Evolutionary conservation across 495 filamentous ascomycete species (phyloP).

Genomic region (Aspergillus nidulans): DNA sequence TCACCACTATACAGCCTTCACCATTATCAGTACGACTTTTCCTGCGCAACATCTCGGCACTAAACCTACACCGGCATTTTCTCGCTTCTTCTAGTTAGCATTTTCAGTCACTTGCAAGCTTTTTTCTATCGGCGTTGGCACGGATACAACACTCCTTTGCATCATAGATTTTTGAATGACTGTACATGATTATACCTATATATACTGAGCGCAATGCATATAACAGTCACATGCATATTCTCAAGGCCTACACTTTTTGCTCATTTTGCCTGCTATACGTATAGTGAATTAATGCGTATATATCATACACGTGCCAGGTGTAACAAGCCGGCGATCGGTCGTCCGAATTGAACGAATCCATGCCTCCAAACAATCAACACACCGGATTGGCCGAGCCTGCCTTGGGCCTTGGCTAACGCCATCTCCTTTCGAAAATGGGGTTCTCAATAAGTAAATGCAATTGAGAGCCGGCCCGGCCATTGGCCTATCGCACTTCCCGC

Average conservation of each 20-base stretch:
- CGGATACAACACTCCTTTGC: slow-evolving; percentile 9
- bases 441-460: too few species aligned
- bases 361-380: too few species aligned
- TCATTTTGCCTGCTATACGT: too few species aligned
- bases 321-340: too few species aligned
- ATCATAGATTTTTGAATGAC: neutral
- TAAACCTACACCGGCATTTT: neutral
- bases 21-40: neutral
- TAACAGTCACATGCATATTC: neutral
- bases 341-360: too few species aligned
- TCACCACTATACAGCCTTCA: neutral
- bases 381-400: too few species aligned
- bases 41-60: neutral
- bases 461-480: too few species aligned
- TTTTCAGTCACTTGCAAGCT: neutral
- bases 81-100: neutral
- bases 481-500: too few species aligned
- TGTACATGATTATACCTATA: slow-evolving; percentile 4
- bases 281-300: too few species aligned
- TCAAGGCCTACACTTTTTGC: neutral
- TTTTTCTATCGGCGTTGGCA: slow-evolving; percentile 6
- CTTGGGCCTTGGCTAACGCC: too few species aligned
- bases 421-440: too few species aligned
- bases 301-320: neutral
- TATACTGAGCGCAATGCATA: neutral